These are phyloP conservation scores for Starmerella potacharoeniae DNA, from an alignment of 805 yeast species.

Conservation along the genomic window DNA sequence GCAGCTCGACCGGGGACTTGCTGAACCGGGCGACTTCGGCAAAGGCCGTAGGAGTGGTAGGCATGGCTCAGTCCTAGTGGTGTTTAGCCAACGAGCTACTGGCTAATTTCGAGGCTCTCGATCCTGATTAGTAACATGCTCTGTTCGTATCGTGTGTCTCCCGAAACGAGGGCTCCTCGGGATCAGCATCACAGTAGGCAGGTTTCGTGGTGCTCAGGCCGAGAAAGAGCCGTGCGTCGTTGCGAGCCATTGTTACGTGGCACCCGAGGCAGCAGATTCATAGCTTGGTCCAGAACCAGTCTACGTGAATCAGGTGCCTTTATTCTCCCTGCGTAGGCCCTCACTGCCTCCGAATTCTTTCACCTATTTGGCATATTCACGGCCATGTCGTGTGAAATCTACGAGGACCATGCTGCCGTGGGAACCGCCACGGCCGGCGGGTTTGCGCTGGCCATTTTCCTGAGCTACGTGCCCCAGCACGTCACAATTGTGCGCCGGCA, in stretches of 20 bases:
- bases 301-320: neutral
- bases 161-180: no score
- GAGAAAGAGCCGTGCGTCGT: no score
- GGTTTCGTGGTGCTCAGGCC: no score
- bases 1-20: constrained; percentile 48
- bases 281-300: no score
- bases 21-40: constrained; percentile 71
- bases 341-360: neutral
- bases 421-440: constrained; percentile 41
- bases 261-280: no score
- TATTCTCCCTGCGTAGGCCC: neutral
- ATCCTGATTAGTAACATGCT: neutral
- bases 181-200: no score
- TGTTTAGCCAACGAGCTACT: neutral
- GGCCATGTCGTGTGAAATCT: constrained; percentile 17
- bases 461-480: constrained; percentile 71
- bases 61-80: constrained; percentile 27
- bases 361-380: neutral
- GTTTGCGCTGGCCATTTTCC: constrained; percentile 55
- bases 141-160: no score
- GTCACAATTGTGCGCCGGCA: constrained; percentile 42
- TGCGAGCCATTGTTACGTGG: no score
- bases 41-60: constrained; percentile 69
- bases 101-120: neutral
- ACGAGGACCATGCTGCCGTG: constrained; percentile 18